Conservation (phyloP, 345 rosid genomes). For the Linum usitatissimum region DNA sequence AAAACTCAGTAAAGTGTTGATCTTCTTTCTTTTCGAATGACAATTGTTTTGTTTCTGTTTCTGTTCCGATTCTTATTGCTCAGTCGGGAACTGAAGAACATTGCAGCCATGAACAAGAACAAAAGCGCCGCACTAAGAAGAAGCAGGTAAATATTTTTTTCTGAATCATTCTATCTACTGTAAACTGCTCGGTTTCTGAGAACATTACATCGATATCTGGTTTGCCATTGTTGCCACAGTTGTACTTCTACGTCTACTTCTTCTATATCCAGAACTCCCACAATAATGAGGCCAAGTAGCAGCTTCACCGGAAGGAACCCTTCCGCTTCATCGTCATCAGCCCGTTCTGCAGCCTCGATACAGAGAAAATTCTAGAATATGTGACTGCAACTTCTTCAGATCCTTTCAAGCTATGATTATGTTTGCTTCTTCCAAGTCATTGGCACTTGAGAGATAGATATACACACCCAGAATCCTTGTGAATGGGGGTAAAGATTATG, state of each 20-base stretch:
- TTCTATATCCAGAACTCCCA: no score
- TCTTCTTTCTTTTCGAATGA: no score
- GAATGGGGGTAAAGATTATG: no score
- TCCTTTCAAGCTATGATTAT: no score
- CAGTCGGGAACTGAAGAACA: conserved; percentile 81
- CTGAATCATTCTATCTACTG: background rate
- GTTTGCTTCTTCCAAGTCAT: no score
- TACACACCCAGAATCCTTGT: no score
- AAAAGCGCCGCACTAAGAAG: conserved; percentile 51
- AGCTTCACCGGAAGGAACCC: background rate
- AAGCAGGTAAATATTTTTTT: conserved; percentile 30
- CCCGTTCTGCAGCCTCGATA: background rate
- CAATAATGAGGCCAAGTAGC: background rate
- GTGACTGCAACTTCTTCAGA: no score
- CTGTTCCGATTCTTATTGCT: background rate
- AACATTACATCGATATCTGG: background rate
- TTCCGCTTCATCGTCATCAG: background rate
- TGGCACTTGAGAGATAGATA: no score
- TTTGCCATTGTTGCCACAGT: background rate
- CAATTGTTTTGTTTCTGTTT: background rate
- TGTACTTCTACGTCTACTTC: conserved; percentile 8
- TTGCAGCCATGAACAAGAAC: conserved; percentile 52
- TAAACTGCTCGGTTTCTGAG: background rate
- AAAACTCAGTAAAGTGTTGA: no score
- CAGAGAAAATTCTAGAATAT: background rate